Evolutionary conservation across 768 basidiomycete genomes (phyloP).

Genomic region (Daedaleopsis nitida): DNA sequence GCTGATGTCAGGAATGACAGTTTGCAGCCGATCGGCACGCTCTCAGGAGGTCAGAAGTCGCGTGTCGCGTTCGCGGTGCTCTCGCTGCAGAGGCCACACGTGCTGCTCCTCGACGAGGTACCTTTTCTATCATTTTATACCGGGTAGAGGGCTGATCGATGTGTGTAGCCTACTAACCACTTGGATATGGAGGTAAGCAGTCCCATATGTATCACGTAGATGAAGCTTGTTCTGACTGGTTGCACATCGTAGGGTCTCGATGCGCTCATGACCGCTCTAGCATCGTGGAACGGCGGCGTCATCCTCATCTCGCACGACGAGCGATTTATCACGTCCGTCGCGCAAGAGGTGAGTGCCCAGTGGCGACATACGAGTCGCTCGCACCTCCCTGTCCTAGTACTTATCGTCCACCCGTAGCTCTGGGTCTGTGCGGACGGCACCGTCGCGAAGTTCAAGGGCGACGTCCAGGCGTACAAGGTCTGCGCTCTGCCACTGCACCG

Average conservation of each 20-base stretch:
- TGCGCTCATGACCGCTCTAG: slow-evolving; percentile 84
- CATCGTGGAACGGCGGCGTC: slow-evolving; percentile 86
- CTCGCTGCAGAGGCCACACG: slow-evolving; percentile 87
- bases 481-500: not conserved
- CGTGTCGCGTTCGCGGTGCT: slow-evolving; percentile 91
- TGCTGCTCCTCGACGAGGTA: slow-evolving; percentile 92
- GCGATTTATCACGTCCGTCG: slow-evolving; percentile 88
- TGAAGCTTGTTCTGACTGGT: slow-evolving; percentile 8
- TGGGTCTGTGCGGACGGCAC: slow-evolving; percentile 92
- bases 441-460: slow-evolving; percentile 82
- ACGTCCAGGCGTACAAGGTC: slow-evolving; percentile 92
- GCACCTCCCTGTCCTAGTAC: not conserved
- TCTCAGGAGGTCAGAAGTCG: slow-evolving; percentile 95
- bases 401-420: slow-evolving; percentile 48
- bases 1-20: slow-evolving; percentile 34
- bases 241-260: slow-evolving; percentile 70
- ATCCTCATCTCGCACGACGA: slow-evolving; percentile 97
- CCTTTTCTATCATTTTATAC: slow-evolving; percentile 22
- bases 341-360: slow-evolving; percentile 60
- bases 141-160: not conserved
- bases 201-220: not conserved
- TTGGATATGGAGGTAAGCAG: slow-evolving; percentile 84
- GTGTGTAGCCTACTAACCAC: slow-evolving; percentile 82
- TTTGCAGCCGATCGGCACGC: slow-evolving; percentile 85
- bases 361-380: no score